Conservation (phyloP, 225 moss, liverwort and hornwort species). For the Climacium dendroides region DNA sequence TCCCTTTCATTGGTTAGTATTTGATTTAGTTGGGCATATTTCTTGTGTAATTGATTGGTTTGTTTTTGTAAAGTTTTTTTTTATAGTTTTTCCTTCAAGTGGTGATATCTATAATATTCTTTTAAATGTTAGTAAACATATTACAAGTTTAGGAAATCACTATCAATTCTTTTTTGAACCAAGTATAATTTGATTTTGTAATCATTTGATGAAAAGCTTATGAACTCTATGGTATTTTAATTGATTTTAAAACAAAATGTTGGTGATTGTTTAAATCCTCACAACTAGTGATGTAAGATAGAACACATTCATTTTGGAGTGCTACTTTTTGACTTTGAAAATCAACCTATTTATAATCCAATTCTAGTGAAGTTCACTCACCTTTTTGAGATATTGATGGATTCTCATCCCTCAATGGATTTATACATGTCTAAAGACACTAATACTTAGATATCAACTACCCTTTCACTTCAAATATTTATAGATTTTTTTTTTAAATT, state of each 20-base stretch:
- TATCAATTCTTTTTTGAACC: too few relatives aligned
- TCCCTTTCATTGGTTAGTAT: neutral
- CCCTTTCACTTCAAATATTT: too few relatives aligned
- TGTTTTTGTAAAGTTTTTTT: fast-evolving
- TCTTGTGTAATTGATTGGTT: neutral
- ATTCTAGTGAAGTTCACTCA: too few relatives aligned
- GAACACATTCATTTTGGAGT: too few relatives aligned
- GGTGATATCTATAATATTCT: neutral
- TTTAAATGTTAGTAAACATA: too few relatives aligned
- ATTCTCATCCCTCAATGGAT: too few relatives aligned
- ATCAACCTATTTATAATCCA: too few relatives aligned
- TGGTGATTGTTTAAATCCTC: neutral
- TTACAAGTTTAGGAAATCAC: too few relatives aligned
- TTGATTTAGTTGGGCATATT: fast-evolving
- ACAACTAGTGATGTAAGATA: fast-evolving
- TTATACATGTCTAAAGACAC: too few relatives aligned
- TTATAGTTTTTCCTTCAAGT: fast-evolving
- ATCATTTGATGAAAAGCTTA: neutral
- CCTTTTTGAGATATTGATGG: too few relatives aligned
- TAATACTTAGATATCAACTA: too few relatives aligned
- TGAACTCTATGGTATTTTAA: neutral
- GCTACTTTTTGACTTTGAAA: neutral
- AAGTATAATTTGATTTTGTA: neutral
- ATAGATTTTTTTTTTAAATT: too few relatives aligned
- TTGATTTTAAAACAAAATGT: neutral